These are phyloP conservation scores for Beauveria bassiana DNA, from an alignment of 2,329 filamentous ascomycete species.

Conservation along the genomic window DNA sequence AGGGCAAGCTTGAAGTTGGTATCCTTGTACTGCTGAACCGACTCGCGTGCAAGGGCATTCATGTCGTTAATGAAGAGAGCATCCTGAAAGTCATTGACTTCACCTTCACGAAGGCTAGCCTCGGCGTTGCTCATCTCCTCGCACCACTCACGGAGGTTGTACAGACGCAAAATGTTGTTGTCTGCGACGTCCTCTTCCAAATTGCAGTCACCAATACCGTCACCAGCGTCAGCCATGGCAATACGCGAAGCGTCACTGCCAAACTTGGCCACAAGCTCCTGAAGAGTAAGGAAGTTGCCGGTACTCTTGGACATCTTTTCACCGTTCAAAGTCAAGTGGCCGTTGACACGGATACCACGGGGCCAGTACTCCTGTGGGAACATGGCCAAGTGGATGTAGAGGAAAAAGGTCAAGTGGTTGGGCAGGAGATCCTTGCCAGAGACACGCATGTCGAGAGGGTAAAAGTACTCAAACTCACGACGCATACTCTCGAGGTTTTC, in stretches of 20 bases:
- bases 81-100: slow-evolving; percentile 73
- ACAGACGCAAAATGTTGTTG: slow-evolving; percentile 79
- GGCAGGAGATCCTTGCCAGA: slow-evolving; percentile 90
- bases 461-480: slow-evolving; percentile 94
- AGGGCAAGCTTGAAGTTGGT: slow-evolving; percentile 76
- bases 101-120: slow-evolving; percentile 61
- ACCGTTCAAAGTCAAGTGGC: slow-evolving; percentile 88
- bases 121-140: slow-evolving; percentile 74
- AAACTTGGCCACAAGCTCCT: slow-evolving; percentile 81
- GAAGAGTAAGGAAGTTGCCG: slow-evolving; percentile 91
- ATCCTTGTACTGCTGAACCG: slow-evolving; percentile 67
- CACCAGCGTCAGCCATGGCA: slow-evolving; percentile 87
- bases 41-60: slow-evolving; percentile 72
- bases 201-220: slow-evolving; percentile 92
- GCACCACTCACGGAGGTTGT: slow-evolving; percentile 79
- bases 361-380: slow-evolving; percentile 90
- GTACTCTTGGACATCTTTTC: slow-evolving; percentile 99
- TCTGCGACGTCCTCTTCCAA: slow-evolving; percentile 95
- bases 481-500: slow-evolving; percentile 72
- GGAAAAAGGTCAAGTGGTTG: slow-evolving; percentile 92
- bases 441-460: slow-evolving; percentile 80
- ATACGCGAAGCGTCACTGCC: slow-evolving; percentile 89
- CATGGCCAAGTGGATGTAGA: slow-evolving; percentile 87
- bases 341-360: slow-evolving; percentile 75
- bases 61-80: slow-evolving; percentile 89